Percentiles rank a stretch among this genome's conserved stretches.
Evolutionary conservation across 306 rosid genomes (phyloP).

Genomic region (Arachis hypogaea): DNA sequence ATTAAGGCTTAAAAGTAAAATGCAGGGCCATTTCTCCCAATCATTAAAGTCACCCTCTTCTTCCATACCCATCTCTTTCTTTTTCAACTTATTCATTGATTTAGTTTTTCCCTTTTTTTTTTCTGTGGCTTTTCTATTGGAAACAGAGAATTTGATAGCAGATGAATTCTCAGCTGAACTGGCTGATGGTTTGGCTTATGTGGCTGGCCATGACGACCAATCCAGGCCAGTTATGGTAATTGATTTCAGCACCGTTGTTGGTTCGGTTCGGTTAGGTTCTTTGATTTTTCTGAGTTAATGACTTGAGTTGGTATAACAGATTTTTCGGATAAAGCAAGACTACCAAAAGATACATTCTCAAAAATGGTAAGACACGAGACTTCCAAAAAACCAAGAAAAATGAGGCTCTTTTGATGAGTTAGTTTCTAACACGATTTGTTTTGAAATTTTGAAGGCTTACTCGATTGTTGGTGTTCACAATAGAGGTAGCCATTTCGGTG

Average conservation of each 20-base stretch:
- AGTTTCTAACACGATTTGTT: background rate
- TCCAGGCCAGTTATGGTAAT: slow-evolving; percentile 70
- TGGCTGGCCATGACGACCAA: slow-evolving; percentile 80
- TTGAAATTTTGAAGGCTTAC: slow-evolving; percentile 57
- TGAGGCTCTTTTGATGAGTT: background rate
- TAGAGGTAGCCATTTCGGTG: slow-evolving; percentile 89
- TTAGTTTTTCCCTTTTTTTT: background rate
- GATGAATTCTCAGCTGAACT: slow-evolving; percentile 85
- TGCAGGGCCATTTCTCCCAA: slow-evolving; percentile 39
- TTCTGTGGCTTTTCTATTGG: background rate
- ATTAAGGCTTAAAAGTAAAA: slow-evolving; percentile 56
- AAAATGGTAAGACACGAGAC: slow-evolving; percentile 65
- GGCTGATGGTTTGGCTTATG: slow-evolving; percentile 78
- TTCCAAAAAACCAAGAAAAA: background rate
- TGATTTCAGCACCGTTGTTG: background rate
- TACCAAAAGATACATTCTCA: slow-evolving; percentile 91
- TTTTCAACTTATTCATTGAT: background rate
- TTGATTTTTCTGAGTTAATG: slow-evolving; percentile 1
- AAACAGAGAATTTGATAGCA: slow-evolving; percentile 67
- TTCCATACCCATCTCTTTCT: background rate
- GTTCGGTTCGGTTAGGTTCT: background rate
- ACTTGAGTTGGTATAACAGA: slow-evolving; percentile 51
- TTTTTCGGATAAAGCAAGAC: slow-evolving; percentile 92
- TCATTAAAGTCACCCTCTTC: slow-evolving; percentile 53
- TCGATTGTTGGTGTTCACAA: slow-evolving; percentile 85